A percentile compares a stretch with the other conserved stretches of the same genome.
phyloP scores from a whole-genome alignment of 768 basidiomycete genomes.

The Tylopilus vinaceipallidus region DNA sequence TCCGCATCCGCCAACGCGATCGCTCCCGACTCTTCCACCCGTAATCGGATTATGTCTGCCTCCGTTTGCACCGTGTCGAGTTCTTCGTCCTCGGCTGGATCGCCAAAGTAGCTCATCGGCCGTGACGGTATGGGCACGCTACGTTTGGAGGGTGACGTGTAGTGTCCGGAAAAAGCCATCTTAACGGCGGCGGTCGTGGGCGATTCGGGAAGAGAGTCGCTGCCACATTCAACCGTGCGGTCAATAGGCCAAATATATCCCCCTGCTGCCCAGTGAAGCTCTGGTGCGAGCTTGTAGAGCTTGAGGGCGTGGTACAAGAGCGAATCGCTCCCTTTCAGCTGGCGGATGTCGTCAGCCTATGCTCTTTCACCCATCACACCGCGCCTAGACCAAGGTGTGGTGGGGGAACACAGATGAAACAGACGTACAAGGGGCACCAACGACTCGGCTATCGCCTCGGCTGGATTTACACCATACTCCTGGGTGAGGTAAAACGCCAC shows the following conservation, averaged over 20 bases:
- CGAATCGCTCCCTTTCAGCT: constrained; percentile 80
- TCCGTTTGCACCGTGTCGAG: constrained; percentile 28
- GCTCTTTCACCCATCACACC: constrained; percentile 10
- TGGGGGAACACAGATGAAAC: constrained; percentile 5
- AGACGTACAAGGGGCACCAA: constrained; percentile 65
- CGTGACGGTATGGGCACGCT: constrained; percentile 35
- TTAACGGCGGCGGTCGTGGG: constrained; percentile 19
- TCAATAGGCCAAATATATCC: constrained; percentile 81
- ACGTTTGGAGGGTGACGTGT: constrained; percentile 20
- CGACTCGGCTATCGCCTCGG: constrained; percentile 65
- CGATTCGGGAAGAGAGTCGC: constrained; percentile 37
- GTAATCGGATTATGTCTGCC: constrained; percentile 42
- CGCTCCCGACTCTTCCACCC: constrained; percentile 69
- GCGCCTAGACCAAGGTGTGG: constrained; percentile 6
- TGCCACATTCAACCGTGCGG: constrained; percentile 60
- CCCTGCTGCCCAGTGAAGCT: constrained; percentile 79
- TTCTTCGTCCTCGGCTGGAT: constrained; percentile 38
- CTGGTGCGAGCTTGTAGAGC: constrained; percentile 69
- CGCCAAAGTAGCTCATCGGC: constrained; percentile 45
- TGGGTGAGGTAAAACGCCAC: constrained; percentile 71
- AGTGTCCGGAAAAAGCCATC: constrained; percentile 26
- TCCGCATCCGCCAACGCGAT: constrained; percentile 61
- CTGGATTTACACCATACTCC: constrained; percentile 69
- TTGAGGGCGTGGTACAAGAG: constrained; percentile 75
- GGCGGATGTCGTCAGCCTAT: constrained; percentile 14